Percentiles rank a stretch among this genome's conserved stretches.
Evolutionary conservation across 2,329 filamentous ascomycete genomes (phyloP).

Genomic region (Polytolypa hystricis): DNA sequence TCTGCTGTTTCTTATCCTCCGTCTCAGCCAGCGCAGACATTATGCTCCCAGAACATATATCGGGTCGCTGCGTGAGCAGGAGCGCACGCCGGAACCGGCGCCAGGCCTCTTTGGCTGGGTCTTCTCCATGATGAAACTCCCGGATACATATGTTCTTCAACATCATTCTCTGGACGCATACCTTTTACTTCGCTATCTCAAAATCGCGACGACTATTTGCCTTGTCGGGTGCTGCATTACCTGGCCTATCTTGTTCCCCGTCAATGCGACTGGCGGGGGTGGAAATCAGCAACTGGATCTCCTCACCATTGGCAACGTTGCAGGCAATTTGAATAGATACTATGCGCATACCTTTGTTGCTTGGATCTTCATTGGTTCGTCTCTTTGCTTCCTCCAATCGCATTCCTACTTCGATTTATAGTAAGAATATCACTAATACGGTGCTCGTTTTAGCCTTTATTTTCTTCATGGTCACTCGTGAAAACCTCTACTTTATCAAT

Average conservation of each 20-base stretch:
- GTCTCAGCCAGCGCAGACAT: slow-evolving; percentile 37
- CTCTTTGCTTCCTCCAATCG: neutral
- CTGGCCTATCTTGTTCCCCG: slow-evolving; percentile 78
- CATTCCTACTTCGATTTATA: neutral
- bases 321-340: slow-evolving; percentile 50
- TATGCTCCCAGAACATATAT: slow-evolving; percentile 48
- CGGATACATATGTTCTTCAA: slow-evolving; percentile 71
- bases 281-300: slow-evolving; percentile 57
- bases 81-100: slow-evolving; percentile 50
- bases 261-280: slow-evolving; percentile 74
- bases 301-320: slow-evolving; percentile 68
- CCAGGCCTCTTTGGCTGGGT: slow-evolving; percentile 58
- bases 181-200: slow-evolving; percentile 79
- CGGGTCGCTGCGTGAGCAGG: slow-evolving; percentile 39
- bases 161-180: slow-evolving; percentile 90
- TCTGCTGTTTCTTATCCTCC: slow-evolving; percentile 40
- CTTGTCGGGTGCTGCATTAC: slow-evolving; percentile 74
- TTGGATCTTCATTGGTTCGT: slow-evolving; percentile 63
- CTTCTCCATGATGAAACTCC: slow-evolving; percentile 51
- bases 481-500: slow-evolving; percentile 86
- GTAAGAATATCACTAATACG: neutral
- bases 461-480: slow-evolving; percentile 76
- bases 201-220: slow-evolving; percentile 65
- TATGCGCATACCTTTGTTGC: slow-evolving; percentile 73
- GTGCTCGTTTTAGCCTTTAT: slow-evolving; percentile 51